A percentile compares a stretch with the other conserved stretches of the same genome.
phyloP scores from a whole-genome alignment of 1,284 basidiomycete genomes.

The Caloboletus firmus region DNA sequence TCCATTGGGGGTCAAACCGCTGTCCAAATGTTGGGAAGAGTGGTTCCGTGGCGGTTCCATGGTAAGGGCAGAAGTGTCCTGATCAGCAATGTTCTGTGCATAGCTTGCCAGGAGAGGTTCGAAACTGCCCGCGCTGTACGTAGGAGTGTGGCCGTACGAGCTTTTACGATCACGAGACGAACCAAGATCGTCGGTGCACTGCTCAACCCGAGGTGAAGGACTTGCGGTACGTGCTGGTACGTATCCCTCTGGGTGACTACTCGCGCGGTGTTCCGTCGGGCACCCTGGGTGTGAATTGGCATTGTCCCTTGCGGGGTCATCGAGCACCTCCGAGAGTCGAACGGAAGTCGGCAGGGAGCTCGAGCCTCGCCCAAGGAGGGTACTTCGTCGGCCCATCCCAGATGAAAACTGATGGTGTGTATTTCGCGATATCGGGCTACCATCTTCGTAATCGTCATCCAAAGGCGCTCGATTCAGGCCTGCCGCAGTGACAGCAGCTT shows the following conservation, averaged over 20 bases:
- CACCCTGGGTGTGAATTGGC: slow-evolving; percentile 61
- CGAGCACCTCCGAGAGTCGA: slow-evolving; percentile 20
- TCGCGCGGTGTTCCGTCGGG: slow-evolving; percentile 27
- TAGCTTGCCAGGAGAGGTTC: slow-evolving; percentile 60
- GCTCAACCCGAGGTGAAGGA: slow-evolving; percentile 43
- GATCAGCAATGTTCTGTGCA: slow-evolving; percentile 25
- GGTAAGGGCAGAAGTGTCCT: slow-evolving; percentile 28
- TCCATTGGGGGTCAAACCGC: slow-evolving; percentile 29
- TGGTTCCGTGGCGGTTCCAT: slow-evolving; percentile 19
- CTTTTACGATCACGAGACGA: slow-evolving; percentile 42
- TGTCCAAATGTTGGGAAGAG: slow-evolving; percentile 35
- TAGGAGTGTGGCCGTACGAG: slow-evolving; percentile 44
- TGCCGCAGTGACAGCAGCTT: slow-evolving; percentile 67
- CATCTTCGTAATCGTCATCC: slow-evolving; percentile 57
- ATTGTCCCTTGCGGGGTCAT: slow-evolving; percentile 23
- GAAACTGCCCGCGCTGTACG: slow-evolving; percentile 58
- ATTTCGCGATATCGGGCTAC: slow-evolving; percentile 29
- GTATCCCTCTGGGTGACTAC: slow-evolving; percentile 38
- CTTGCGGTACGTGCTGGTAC: slow-evolving; percentile 46
- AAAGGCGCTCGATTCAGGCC: slow-evolving; percentile 63
- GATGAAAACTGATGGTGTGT: slow-evolving; percentile 31
- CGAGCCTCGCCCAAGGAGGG: slow-evolving; percentile 36
- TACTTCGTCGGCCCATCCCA: slow-evolving; percentile 35
- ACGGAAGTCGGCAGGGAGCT: slow-evolving; percentile 30
- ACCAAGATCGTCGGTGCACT: slow-evolving; percentile 34